Base-by-base conservation (phyloP, 2,329 filamentous ascomycete genomes). In the Penicillium sp. region DNA sequence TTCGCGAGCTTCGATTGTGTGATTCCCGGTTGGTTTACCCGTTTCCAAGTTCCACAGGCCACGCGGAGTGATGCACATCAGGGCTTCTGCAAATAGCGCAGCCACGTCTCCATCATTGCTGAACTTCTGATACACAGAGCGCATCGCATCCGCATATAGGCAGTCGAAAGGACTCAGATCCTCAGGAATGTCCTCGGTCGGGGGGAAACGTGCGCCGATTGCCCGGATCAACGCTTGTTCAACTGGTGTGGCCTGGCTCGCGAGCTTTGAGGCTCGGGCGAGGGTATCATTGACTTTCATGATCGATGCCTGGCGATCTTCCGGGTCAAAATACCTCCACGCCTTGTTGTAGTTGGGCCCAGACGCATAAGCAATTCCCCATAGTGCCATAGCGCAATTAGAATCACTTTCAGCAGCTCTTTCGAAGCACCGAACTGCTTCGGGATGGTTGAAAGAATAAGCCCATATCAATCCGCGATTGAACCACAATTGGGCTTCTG, bases 281-380 rank as follows among this genome's bases (percentile, higher is more conserved):
- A 46, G 75, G 1, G 79, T 77, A 8, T 64, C 49, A 32, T 77
- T 71, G 3, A 79, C 79, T 24, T 72, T 71, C 23, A 70, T 63
- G 8, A 86, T 72, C 2, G 76, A 54, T 4, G 18, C 66, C 12
- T 74, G 68, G 2, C 85, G 74, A 57, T 91, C 88, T 0, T 75
- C 69, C 1, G 77, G 69, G 10, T 40, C 86, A 57, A 90, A 90
- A 8, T 82, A 77, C 13, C 81, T 80, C 88, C 88, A 91, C 0
- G 87, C 84, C 63, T 91, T 90, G 74, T 91, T 89, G 69, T 88
- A 86, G 62, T 92, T 91, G 2, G 88, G 88, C 0, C 88, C 89
- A 0, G 87, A 69, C 0, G 84, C 77, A 63, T 87, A 90, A 0
- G 88, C 68, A 8, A 70, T 46, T 4, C 69, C 69, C 69, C 69